Evolutionary conservation across 2,329 filamentous ascomycete species (phyloP), one percentile per base, ranked within the genome.

Genomic region (Ascomycota sp.): DNA sequence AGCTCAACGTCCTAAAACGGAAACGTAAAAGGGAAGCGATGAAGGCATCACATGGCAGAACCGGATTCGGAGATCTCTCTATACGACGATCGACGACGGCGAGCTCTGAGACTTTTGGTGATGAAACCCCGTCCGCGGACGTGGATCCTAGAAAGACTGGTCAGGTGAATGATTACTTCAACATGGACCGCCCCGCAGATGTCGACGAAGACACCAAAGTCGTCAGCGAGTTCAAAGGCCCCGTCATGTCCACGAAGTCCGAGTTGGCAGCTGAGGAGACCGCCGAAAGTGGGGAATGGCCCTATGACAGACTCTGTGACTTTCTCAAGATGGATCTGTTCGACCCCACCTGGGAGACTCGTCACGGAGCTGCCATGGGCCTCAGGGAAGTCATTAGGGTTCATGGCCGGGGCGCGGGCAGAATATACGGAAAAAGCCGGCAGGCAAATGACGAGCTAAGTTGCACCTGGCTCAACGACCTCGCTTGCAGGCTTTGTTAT

Each of bases 291-390:
- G 62, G 68, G 3, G 81, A 91, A 46, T 98, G 89, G 89, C 89
- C 89, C 0, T 94, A 81, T 43, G 85, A 94, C 44, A 73, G 82
- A 31, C 69, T 98, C 23, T 94, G 83, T 49, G 89, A 95, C 36
- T 89, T 94, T 43, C 66, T 98, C 34, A 86, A 81, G 43, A 65
- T 95, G 22, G 89, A 98, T 46, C 63, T 98, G 1, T 95, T 98
- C 42, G 86, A 98, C 46, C 62, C 78, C 3, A 75, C 77, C 28
- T 98, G 89, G 91, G 89, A 98, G 51, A 83, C 85, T 7, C 76
- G 89, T 11, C 89, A 98, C 49, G 89, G 89, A 43, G 89, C 91
- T 32, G 85, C 89, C 10, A 89, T 98, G 75, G 89, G 82, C 8
- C 59, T 98, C 23, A 71, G 89, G 44, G 89, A 98, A 51, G 72